These are phyloP conservation scores for Leccinum broughii DNA, from an alignment of 768 basidiomycete genomes.

Conservation along the genomic window DNA sequence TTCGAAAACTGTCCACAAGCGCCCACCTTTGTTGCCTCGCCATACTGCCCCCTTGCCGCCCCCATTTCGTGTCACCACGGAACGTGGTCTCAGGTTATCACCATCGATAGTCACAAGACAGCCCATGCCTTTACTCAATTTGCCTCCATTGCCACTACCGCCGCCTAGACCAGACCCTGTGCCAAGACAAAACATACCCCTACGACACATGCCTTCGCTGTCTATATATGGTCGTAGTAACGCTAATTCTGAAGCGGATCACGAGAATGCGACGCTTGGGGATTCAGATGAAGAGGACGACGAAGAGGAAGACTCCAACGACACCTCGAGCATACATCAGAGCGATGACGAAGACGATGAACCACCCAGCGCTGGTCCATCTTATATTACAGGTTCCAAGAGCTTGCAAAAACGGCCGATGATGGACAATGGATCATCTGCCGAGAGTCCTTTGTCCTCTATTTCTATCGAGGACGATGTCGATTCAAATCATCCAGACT, in stretches of 20 bases:
- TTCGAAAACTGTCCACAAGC: constrained; percentile 7
- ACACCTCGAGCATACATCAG: constrained; percentile 36
- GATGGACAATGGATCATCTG: constrained; percentile 1
- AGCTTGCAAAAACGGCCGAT: constrained; percentile 14
- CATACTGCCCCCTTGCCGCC: constrained; percentile 20
- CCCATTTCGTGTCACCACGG: constrained; percentile 27
- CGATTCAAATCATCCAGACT: constrained; percentile 3
- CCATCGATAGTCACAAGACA: constrained; percentile 47
- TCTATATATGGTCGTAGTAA: constrained; percentile 38
- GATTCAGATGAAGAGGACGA: constrained; percentile 39
- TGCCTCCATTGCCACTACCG: constrained; percentile 48
- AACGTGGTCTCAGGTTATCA: constrained; percentile 43
- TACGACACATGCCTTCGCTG: constrained; percentile 58
- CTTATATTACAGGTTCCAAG: constrained; percentile 6
- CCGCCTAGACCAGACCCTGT: constrained; percentile 13
- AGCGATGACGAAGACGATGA: constrained; percentile 40
- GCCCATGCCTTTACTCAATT: constrained; percentile 47
- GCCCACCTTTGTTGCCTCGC: constrained; percentile 8
- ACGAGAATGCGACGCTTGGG: constrained; percentile 20
- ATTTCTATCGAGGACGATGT: background rate
- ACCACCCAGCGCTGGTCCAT: constrained; percentile 23
- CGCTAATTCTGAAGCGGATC: constrained; percentile 23
- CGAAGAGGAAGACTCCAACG: constrained; percentile 35
- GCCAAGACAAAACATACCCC: constrained; percentile 29
- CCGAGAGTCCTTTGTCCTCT: constrained; percentile 6